Conservation (phyloP, 768 basidiomycete genomes). For the Gymnopilus junonius region DNA sequence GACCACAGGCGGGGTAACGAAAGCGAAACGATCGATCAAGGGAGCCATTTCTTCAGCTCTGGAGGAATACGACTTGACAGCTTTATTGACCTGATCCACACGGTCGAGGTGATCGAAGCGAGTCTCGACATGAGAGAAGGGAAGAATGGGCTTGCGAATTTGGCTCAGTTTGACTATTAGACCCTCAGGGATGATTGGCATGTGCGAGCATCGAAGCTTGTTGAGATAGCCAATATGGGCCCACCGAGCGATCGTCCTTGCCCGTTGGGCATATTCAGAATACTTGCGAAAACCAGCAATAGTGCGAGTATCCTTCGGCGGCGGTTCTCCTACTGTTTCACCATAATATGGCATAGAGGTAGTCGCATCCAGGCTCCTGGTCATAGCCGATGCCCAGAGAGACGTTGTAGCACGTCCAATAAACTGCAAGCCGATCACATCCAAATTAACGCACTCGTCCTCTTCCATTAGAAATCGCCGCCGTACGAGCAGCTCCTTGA, state of each 20-base stretch:
- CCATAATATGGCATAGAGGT: conserved; percentile 53
- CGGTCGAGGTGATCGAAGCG: conserved; percentile 47
- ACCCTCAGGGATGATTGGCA: conserved; percentile 54
- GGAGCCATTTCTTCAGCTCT: conserved; percentile 59
- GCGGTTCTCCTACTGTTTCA: conserved; percentile 64
- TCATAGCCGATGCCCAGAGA: conserved; percentile 55
- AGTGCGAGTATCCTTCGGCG: conserved; percentile 76
- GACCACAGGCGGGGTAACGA: conserved; percentile 79
- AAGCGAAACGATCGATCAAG: conserved; percentile 72
- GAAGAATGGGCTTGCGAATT: conserved; percentile 54
- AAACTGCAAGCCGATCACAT: conserved; percentile 67
- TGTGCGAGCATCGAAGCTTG: conserved; percentile 60
- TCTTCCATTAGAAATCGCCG: conserved; percentile 64
- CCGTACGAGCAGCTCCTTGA: conserved; percentile 88
- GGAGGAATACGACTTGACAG: conserved; percentile 66
- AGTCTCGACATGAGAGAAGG: conserved; percentile 47
- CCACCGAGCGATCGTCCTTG: conserved; percentile 63
- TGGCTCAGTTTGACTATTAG: conserved; percentile 41
- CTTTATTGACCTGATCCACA: conserved; percentile 42
- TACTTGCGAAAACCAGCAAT: conserved; percentile 71
- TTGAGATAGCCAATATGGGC: conserved; percentile 77
- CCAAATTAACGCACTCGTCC: conserved; percentile 61
- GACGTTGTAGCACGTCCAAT: conserved; percentile 58
- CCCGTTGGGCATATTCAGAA: conserved; percentile 51
- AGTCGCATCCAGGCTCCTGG: conserved; percentile 64